phyloP scores from a whole-genome alignment of 345 rosid genomes.

The Clausena lansium region DNA sequence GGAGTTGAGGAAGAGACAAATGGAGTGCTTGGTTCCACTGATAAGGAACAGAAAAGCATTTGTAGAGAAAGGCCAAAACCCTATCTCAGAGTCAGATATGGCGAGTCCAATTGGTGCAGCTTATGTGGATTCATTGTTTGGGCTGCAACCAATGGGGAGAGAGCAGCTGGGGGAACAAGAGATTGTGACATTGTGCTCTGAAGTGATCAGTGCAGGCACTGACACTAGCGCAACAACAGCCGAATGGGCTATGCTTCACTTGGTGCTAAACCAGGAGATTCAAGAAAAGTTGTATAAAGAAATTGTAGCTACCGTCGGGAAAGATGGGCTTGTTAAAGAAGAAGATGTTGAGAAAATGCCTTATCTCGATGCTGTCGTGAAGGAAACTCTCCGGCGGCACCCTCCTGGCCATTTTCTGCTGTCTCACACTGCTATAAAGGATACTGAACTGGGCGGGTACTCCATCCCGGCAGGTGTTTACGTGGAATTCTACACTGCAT shows the following conservation, averaged over 20 bases:
- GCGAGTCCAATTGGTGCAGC: conserved; percentile 95
- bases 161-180: conserved; percentile 65
- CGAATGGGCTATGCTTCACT: conserved; percentile 80
- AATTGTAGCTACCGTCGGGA: conserved; percentile 54
- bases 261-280: conserved; percentile 61
- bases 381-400: conserved; percentile 90
- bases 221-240: conserved; percentile 82
- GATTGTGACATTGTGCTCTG: conserved; percentile 82
- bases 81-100: conserved; percentile 58
- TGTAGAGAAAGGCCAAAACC: conserved; percentile 42
- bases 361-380: conserved; percentile 66
- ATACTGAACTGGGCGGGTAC: conserved; percentile 76
- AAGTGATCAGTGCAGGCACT: conserved; percentile 83
- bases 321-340: conserved; percentile 53
- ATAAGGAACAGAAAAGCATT: conserved; percentile 60
- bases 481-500: conserved; percentile 93
- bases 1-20: conserved; percentile 61
- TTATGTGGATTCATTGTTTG: conserved; percentile 74
- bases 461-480: conserved; percentile 57
- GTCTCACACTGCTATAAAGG: conserved; percentile 66
- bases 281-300: conserved; percentile 72
- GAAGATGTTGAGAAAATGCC: conserved; percentile 70
- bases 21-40: conserved; percentile 74
- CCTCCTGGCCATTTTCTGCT: conserved; percentile 93
- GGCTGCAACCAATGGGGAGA: conserved; percentile 45